Percentiles rank a stretch among this genome's conserved stretches.
Evolutionary conservation across 1,139 yeast genomes (phyloP).

Genomic region (Lodderomyces pseudojiufengensis): DNA sequence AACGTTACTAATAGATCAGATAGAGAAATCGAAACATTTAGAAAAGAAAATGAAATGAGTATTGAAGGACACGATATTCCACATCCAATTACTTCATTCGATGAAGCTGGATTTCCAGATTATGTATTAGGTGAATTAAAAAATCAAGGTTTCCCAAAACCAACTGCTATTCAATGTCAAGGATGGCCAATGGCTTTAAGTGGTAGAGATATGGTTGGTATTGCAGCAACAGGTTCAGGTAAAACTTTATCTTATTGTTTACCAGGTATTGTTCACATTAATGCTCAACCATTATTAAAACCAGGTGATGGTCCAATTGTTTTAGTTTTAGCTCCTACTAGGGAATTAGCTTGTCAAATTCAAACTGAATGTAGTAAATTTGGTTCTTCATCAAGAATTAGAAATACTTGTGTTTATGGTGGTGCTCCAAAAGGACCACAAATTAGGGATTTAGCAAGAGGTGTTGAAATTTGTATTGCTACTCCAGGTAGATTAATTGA

Average conservation of each 20-base stretch:
- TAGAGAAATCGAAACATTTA: slow-evolving; percentile 67
- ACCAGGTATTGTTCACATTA: slow-evolving; percentile 95
- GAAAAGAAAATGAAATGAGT: slow-evolving; percentile 84
- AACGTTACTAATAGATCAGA: slow-evolving; percentile 72
- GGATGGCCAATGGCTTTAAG: slow-evolving; percentile 99
- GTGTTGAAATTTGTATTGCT: slow-evolving; percentile 93
- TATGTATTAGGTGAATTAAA: slow-evolving; percentile 87
- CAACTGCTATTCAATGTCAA: slow-evolving; percentile 97
- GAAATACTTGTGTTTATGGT: slow-evolving; percentile 98
- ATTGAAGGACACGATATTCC: slow-evolving; percentile 83
- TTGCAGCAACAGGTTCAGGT: slow-evolving; percentile 99
- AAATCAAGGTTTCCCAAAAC: slow-evolving; percentile 88
- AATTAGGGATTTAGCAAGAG: slow-evolving; percentile 90
- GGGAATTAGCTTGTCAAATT: slow-evolving; percentile 98
- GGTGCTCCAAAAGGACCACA: slow-evolving; percentile 99
- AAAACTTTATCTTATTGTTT: slow-evolving; percentile 94
- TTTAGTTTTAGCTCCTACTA: slow-evolving; percentile 93
- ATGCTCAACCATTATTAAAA: slow-evolving; percentile 89
- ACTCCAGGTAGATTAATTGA: slow-evolving; percentile 98
- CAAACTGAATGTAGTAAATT: slow-evolving; percentile 94
- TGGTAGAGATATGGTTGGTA: slow-evolving; percentile 98
- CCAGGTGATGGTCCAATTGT: slow-evolving; percentile 98
- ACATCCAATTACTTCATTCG: slow-evolving; percentile 87
- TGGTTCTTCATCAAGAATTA: slow-evolving; percentile 85
- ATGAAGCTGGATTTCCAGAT: slow-evolving; percentile 96